Base-by-base conservation (phyloP, 1,284 basidiomycete species). In the Trametes pubescens region DNA sequence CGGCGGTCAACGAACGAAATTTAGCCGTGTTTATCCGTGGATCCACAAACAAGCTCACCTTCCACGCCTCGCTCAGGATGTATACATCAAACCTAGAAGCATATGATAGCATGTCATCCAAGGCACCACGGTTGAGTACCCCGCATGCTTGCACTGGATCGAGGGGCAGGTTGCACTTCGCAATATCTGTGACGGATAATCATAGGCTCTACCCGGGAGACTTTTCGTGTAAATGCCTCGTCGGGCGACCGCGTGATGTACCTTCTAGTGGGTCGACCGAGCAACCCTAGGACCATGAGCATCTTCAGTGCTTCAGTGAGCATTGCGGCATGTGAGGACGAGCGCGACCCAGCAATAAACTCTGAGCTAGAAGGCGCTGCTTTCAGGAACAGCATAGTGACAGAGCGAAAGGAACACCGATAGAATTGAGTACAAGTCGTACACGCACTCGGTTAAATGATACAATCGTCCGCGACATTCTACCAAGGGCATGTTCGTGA, bases 351-450 rank as follows among this genome's bases (percentile, higher is more conserved):
- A 8, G 3, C 8, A 32, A 8, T 32, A 8, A 32, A 8, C 29
- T 3, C 29, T 32, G 29, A 32, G 29, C 29, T 32, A 32, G 29
- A 32, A 32, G 29, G 3, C 29, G n/a, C 29, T 32, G 29, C 4
- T 8, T 3, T 32, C 29, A 3, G 29, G 29, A 32, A 8, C 29
- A 32, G 29, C 29, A 32, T 32, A 32, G 29, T 32, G 4, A 8
- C 29, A 32, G 29, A 32, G 29, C 29, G 29, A 32, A 32, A 32
- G 8, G 29, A 32, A 32, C 29, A 32, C 29, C 29, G 8, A 16
- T 47, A 21, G 1, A 26, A 57, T 62, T 56, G 57, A 63, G 59
- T 57, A 65, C 59, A 57, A 44, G 46, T 35, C 61, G 51, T 59
- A 61, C 59, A 46, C 59, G 61, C 61, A 56, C 18, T 26, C 51